phyloP scores from a whole-genome alignment of 345 rosid genomes.

The Citrus cavaleriei region DNA sequence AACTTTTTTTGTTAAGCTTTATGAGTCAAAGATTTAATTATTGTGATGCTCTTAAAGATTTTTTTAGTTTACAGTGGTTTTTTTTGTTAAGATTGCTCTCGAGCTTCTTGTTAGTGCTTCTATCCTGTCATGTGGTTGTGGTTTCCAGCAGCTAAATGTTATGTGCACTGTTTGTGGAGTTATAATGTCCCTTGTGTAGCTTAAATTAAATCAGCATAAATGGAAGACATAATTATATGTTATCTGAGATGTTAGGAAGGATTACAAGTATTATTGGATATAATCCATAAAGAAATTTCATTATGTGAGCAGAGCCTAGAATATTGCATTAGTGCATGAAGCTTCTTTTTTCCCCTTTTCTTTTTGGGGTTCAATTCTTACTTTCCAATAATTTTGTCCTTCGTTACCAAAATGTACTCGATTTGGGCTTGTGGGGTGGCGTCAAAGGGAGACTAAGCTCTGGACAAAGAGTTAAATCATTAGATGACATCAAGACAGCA shows the following conservation, averaged over 20 bases:
- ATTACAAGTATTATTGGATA: not conserved
- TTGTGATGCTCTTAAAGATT: not conserved
- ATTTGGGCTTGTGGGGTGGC: constrained; percentile 17
- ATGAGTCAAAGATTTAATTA: not conserved
- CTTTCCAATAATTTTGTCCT: not conserved
- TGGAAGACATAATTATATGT: not conserved
- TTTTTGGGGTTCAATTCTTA: not conserved
- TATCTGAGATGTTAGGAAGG: not conserved
- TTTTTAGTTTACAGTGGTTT: too few relatives aligned
- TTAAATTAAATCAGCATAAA: not conserved
- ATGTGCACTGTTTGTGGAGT: not conserved
- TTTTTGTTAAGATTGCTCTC: not conserved
- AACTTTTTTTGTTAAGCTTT: not conserved
- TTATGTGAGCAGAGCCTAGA: not conserved
- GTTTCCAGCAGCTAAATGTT: not conserved
- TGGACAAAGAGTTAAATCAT: constrained; percentile 19
- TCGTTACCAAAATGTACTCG: not conserved
- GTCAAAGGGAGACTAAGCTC: constrained; percentile 16
- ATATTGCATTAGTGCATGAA: not conserved
- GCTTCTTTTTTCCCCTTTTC: too few relatives aligned
- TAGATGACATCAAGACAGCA: constrained; percentile 13
- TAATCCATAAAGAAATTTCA: not conserved
- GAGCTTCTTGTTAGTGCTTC: not conserved
- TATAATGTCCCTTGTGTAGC: not conserved
- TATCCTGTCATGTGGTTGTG: not conserved